Conservation (phyloP, 2,329 filamentous ascomycete genomes). For the Botrytis galanthina region DNA sequence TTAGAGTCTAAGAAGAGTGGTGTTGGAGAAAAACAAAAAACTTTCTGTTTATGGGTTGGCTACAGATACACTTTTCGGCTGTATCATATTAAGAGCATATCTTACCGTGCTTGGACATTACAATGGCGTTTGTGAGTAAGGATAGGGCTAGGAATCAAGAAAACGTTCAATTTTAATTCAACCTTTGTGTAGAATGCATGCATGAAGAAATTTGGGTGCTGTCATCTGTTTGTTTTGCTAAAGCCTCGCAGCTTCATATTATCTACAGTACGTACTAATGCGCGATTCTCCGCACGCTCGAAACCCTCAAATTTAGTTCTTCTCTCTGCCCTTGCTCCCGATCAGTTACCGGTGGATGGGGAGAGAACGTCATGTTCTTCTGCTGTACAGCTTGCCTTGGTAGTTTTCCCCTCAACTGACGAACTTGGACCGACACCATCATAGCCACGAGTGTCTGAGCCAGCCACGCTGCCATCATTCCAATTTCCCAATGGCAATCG, state of each 20-base stretch:
- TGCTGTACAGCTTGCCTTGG: neutral
- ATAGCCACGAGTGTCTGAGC: neutral
- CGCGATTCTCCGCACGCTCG: neutral
- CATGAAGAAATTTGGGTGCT: neutral
- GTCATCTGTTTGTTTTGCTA: neutral
- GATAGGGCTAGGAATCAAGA: slow-evolving; percentile 20
- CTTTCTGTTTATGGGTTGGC: slow-evolving; percentile 15
- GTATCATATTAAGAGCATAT: slow-evolving; percentile 24
- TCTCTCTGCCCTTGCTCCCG: neutral
- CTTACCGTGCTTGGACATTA: slow-evolving; percentile 20
- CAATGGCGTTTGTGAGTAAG: slow-evolving; percentile 22
- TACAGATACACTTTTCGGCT: slow-evolving; percentile 19
- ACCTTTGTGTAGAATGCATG: neutral
- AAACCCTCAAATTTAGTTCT: neutral
- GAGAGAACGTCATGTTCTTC: neutral
- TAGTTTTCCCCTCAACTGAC: neutral
- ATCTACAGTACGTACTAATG: neutral
- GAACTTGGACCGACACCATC: neutral
- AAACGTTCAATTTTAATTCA: slow-evolving; percentile 17
- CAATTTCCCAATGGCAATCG: neutral
- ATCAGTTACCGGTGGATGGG: neutral
- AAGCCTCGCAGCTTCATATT: slow-evolving; percentile 3
- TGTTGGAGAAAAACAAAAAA: neutral
- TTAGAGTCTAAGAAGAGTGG: slow-evolving; percentile 33
- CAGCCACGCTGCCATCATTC: neutral